Conservation (phyloP, 257 asterid genomes). For the Penstemon barbatus region DNA sequence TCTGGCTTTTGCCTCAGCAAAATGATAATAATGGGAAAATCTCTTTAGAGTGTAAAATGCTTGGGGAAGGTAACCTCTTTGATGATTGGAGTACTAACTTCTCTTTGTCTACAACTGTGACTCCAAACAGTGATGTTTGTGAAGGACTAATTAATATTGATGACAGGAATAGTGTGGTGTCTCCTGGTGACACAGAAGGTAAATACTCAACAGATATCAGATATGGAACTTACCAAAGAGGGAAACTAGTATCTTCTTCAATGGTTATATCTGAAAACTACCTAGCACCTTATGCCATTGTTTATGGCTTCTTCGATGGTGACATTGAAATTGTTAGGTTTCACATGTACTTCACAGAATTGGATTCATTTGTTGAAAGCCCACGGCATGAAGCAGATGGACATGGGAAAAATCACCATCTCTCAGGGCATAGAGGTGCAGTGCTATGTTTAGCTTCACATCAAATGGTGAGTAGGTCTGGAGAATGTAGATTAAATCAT, state of each 20-base stretch:
- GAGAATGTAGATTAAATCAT: conserved; percentile 51
- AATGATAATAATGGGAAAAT: conserved; percentile 35
- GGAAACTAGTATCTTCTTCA: conserved; percentile 73
- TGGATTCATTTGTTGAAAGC: conserved; percentile 41
- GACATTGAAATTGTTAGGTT: conserved; percentile 73
- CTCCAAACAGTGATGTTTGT: conserved; percentile 31
- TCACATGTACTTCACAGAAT: conserved; percentile 54
- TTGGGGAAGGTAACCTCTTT: conserved; percentile 53
- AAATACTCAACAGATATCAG: conserved; percentile 28
- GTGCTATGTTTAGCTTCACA: conserved; percentile 93
- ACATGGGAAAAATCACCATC: conserved; percentile 46
- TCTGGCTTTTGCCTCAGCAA: conserved; percentile 65
- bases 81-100: conserved; percentile 51
- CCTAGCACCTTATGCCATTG: conserved; percentile 73
- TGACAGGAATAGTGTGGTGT: conserved; percentile 25
- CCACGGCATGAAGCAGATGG: conserved; percentile 35
- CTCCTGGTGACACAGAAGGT: conserved; percentile 30
- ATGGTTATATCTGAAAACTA: conserved; percentile 82
- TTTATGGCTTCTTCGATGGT: conserved; percentile 81
- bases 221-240: conserved; percentile 36
- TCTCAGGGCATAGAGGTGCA: conserved; percentile 82
- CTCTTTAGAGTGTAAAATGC: conserved; percentile 45
- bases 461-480: conserved; percentile 49
- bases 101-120: conserved; percentile 32
- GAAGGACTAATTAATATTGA: conserved; percentile 24